A percentile compares a stretch with the other conserved stretches of the same genome.
Evolutionary conservation across 148 eudicot genomes (phyloP).

Genomic region (Gaultheria prostrata): DNA sequence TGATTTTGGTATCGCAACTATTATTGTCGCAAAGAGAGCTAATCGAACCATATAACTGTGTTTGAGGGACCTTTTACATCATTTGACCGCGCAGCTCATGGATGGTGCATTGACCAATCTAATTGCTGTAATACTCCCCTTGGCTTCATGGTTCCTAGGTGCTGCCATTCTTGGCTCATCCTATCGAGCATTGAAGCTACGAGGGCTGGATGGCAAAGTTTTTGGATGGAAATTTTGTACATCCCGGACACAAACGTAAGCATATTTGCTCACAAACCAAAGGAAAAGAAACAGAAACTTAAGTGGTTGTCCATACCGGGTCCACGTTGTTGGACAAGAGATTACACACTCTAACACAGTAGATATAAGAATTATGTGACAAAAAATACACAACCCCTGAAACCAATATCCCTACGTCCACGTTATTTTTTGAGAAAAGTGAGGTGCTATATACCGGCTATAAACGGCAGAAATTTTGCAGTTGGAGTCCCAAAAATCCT

Average conservation of each 20-base stretch:
- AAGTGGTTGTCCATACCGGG: neutral
- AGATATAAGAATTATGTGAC: neutral
- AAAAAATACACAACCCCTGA: neutral
- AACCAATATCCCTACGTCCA: neutral
- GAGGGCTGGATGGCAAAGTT: neutral
- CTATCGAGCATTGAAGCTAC: neutral
- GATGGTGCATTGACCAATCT: constrained; percentile 1
- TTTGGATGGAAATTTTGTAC: neutral
- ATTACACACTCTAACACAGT: neutral
- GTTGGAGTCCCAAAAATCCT: neutral
- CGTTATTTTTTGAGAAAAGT: neutral
- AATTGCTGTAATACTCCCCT: neutral
- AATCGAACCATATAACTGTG: neutral
- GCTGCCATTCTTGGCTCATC: neutral
- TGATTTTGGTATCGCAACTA: neutral
- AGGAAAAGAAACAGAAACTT: neutral
- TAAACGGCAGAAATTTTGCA: neutral
- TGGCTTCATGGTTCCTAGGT: neutral
- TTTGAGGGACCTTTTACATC: neutral
- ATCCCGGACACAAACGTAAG: neutral
- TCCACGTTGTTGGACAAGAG: neutral
- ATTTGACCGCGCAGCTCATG: neutral
- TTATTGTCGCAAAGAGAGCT: neutral
- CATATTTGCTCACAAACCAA: neutral
- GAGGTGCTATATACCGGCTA: neutral